Percentiles rank a stretch among this genome's conserved stretches.
phyloP scores from a whole-genome alignment of 225 moss, liverwort and hornwort genomes.

The Ulota crispa region DNA sequence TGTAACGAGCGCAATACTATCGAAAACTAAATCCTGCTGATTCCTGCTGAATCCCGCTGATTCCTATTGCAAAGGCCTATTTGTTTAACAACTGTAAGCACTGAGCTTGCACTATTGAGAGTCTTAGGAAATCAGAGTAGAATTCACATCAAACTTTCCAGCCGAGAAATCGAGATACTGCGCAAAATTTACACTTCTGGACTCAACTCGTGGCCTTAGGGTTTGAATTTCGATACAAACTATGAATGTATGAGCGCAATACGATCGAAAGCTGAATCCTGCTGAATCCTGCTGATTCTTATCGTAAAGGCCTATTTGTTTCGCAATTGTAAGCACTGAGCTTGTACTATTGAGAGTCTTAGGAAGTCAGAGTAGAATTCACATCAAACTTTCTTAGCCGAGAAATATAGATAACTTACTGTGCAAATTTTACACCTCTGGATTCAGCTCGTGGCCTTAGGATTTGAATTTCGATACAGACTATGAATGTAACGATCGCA shows the following conservation, averaged over 20 bases:
- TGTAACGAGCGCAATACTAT: neutral
- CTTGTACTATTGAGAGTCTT: too few relatives aligned
- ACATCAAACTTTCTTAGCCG: neutral
- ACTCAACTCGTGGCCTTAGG: neutral
- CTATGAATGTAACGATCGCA: neutral
- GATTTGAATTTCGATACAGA: neutral
- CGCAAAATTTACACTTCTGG: neutral
- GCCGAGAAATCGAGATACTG: neutral
- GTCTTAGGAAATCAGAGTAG: too few relatives aligned
- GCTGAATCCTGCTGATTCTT: neutral
- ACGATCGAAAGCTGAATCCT: neutral
- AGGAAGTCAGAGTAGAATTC: neutral
- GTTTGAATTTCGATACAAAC: neutral
- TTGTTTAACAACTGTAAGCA: neutral
- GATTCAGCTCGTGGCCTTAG: neutral
- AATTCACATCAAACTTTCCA: neutral
- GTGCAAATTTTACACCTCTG: neutral
- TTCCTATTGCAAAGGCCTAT: neutral
- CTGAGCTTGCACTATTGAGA: too few relatives aligned
- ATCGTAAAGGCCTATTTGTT: neutral
- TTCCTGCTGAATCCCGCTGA: too few relatives aligned
- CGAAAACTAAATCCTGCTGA: neutral
- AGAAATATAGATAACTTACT: neutral
- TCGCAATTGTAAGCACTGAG: neutral
- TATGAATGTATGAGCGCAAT: neutral